A percentile compares a stretch with the other conserved stretches of the same genome.
Conservation (phyloP, 805 yeast genomes). For the Yarrowia sp. region DNA sequence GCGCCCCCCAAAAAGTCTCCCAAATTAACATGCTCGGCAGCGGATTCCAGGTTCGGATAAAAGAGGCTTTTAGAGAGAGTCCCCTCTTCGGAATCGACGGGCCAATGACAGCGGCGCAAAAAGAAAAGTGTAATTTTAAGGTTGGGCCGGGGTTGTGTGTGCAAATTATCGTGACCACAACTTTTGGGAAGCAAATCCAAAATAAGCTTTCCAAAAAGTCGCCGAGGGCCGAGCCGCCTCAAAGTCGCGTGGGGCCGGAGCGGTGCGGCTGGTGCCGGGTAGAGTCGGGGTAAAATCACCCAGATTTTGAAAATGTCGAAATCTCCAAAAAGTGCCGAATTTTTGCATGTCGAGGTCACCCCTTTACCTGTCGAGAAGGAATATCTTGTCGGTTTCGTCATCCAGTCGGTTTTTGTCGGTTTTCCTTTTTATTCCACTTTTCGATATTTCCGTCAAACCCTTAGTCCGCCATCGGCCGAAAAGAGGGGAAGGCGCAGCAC, state of each 20-base stretch:
- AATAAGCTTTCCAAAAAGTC: not conserved
- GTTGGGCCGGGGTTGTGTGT: constrained; percentile 16
- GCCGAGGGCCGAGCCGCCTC: constrained; percentile 25
- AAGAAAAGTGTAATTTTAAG: not conserved
- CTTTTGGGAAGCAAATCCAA: not conserved
- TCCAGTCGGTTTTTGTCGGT: not conserved
- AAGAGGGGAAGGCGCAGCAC: constrained; percentile 20
- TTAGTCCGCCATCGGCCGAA: constrained; percentile 23
- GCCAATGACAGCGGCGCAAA: constrained; percentile 3
- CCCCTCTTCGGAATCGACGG: constrained; percentile 26
- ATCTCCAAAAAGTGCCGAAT: not conserved
- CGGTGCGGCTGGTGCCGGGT: constrained; percentile 19
- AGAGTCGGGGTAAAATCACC: not conserved
- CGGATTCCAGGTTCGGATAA: constrained; percentile 23
- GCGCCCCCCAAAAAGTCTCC: too few species aligned
- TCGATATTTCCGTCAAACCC: constrained; percentile 7
- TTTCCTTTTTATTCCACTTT: not conserved
- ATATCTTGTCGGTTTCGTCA: not conserved
- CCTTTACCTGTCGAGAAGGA: not conserved
- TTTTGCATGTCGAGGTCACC: not conserved
- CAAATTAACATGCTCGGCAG: constrained; percentile 18
- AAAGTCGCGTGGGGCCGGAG: constrained; percentile 25
- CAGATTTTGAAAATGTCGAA: not conserved
- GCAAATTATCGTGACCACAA: constrained; percentile 17
- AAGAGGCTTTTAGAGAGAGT: not conserved